A percentile compares a stretch with the other conserved stretches of the same genome.
phyloP scores from a whole-genome alignment of 768 basidiomycete genomes.

The Termitomyces sp. region DNA sequence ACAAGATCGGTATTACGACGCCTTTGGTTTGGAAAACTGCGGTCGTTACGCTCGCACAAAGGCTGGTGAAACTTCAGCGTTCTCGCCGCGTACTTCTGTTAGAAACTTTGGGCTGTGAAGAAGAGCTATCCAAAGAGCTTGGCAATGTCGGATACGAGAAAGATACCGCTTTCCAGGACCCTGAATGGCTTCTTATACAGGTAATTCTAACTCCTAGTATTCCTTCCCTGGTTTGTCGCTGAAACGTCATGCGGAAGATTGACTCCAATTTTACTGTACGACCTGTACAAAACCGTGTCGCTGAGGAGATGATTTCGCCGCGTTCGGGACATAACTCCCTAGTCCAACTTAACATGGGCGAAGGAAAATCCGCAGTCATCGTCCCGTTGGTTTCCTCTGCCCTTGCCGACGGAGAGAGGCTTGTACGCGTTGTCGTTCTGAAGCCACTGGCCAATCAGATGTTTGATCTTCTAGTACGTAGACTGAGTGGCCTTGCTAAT shows the following conservation, averaged over 20 bases:
- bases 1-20: not conserved
- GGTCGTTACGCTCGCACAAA: not conserved
- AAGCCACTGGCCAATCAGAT: slow-evolving; percentile 42
- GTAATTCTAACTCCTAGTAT: not conserved
- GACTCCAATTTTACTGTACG: slow-evolving; percentile 29
- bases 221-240: not conserved
- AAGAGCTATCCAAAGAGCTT: not conserved
- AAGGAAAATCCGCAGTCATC: slow-evolving; percentile 51
- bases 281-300: slow-evolving; percentile 34
- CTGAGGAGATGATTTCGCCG: slow-evolving; percentile 43
- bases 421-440: slow-evolving; percentile 46
- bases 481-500: slow-evolving; percentile 38
- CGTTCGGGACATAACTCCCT: slow-evolving; percentile 27
- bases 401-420: slow-evolving; percentile 36
- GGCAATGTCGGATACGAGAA: not conserved
- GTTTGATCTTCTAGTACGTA: slow-evolving; percentile 41
- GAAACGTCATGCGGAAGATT: not conserved
- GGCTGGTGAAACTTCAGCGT: not conserved
- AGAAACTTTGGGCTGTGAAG: not conserved
- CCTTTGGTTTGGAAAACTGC: not conserved
- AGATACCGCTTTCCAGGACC: not conserved
- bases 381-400: slow-evolving; percentile 35
- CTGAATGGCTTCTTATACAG: slow-evolving; percentile 1
- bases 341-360: slow-evolving; percentile 55
- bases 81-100: not conserved